Conservation (phyloP, 2,329 filamentous ascomycete genomes). For the Exophiala sideris region DNA sequence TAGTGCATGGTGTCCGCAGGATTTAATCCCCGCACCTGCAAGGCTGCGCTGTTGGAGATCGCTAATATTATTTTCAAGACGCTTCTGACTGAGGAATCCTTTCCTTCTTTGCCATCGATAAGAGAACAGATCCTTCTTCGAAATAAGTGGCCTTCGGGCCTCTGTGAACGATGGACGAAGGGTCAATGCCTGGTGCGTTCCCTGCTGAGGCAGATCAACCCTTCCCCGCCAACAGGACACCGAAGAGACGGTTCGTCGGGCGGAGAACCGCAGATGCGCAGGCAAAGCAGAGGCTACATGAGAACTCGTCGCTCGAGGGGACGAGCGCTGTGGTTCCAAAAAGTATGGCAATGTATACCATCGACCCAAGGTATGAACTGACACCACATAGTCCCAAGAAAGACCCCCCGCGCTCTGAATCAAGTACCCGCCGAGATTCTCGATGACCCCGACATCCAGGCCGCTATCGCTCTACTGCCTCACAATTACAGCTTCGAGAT, state of each 20-base stretch:
- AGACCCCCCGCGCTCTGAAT: constrained; percentile 78
- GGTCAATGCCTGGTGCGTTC: constrained; percentile 26
- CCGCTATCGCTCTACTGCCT: constrained; percentile 80
- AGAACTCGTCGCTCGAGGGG: constrained; percentile 68
- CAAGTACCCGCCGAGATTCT: constrained; percentile 85
- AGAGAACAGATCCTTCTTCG: background rate
- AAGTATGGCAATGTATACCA: constrained; percentile 30
- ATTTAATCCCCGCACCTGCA: constrained; percentile 3
- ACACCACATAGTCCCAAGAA: constrained; percentile 56
- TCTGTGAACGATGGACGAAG: constrained; percentile 6
- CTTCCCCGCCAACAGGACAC: constrained; percentile 48
- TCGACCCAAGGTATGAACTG: constrained; percentile 2
- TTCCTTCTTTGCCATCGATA: background rate
- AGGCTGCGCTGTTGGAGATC: constrained; percentile 1
- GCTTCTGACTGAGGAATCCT: no score
- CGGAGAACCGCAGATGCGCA: constrained; percentile 62
- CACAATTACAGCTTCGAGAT: constrained; percentile 99
- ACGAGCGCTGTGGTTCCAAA: constrained; percentile 40
- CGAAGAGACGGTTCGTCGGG: constrained; percentile 90
- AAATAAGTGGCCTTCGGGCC: background rate
- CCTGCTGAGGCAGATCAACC: constrained; percentile 13
- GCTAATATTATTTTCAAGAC: background rate
- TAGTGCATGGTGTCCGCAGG: background rate
- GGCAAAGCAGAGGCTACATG: constrained; percentile 59
- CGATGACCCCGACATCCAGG: constrained; percentile 78